Conservation (phyloP, 2,329 filamentous ascomycete species). For the Beauveria sp. region DNA sequence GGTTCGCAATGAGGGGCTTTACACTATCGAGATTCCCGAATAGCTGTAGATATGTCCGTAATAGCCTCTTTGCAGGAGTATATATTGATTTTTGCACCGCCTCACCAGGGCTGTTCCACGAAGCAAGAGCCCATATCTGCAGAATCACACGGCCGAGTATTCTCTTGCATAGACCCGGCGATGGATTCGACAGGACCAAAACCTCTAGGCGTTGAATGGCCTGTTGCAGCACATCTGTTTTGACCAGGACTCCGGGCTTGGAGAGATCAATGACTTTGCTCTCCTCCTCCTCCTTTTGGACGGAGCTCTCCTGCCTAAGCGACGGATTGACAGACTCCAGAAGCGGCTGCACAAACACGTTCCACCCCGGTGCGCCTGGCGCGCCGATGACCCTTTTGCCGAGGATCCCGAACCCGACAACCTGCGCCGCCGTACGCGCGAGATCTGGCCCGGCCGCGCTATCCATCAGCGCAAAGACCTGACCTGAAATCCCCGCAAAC, state of each 20-base stretch:
- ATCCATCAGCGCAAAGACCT: conserved; percentile 55
- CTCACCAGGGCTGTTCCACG: conserved; percentile 34
- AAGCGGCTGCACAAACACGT: conserved; percentile 51
- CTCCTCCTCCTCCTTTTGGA: conserved; percentile 18
- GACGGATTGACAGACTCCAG: conserved; percentile 43
- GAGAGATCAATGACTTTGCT: conserved; percentile 40
- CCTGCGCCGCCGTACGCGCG: conserved; percentile 28
- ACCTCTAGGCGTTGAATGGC: conserved; percentile 48
- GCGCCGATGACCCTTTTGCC: conserved; percentile 57
- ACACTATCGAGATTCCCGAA: conserved; percentile 45
- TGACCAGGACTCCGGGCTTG: conserved; percentile 36
- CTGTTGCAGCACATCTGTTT: conserved; percentile 37
- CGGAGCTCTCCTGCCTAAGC: conserved; percentile 13
- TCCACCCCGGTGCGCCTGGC: conserved; percentile 56
- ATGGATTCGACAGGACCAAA: conserved; percentile 56
- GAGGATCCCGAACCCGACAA: conserved; percentile 52
- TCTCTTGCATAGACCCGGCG: conserved; percentile 56
- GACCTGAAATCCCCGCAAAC: conserved; percentile 53
- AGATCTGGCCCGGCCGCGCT: conserved; percentile 34
- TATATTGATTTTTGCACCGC: conserved; percentile 32
- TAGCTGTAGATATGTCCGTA: conserved; percentile 52
- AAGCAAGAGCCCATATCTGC: conserved; percentile 56
- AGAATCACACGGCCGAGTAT: conserved; percentile 51
- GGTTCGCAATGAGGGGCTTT: conserved; percentile 40
- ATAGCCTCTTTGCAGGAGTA: conserved; percentile 39